phyloP scores from a whole-genome alignment of 768 basidiomycete genomes.

The Mycena sanguinolenta region DNA sequence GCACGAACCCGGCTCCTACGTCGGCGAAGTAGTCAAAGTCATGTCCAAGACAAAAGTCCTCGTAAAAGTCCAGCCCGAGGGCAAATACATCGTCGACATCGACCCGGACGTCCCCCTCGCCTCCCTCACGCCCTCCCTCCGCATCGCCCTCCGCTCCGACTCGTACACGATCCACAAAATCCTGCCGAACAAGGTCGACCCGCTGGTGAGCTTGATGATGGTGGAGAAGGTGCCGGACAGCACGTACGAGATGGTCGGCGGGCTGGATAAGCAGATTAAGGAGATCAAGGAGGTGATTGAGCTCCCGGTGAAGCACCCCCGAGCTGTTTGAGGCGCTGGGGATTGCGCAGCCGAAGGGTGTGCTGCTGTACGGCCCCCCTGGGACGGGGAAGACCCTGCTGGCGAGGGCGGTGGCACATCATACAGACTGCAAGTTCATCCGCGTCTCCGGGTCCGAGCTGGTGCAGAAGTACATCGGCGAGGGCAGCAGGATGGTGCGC shows the following conservation, averaged over 20 bases:
- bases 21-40: slow-evolving; percentile 97
- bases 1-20: slow-evolving; percentile 96
- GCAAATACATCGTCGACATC: slow-evolving; percentile 98
- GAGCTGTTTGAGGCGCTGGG: slow-evolving; percentile 97
- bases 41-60: slow-evolving; percentile 99
- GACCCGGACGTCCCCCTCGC: slow-evolving; percentile 88
- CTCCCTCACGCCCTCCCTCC: slow-evolving; percentile 85
- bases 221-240: slow-evolving; percentile 99
- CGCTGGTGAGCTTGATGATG: slow-evolving; percentile 99
- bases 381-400: slow-evolving; percentile 97
- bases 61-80: slow-evolving; percentile 98
- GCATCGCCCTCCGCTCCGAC: slow-evolving; percentile 96
- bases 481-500: slow-evolving; percentile 95
- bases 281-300: slow-evolving; percentile 98
- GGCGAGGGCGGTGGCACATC: slow-evolving; percentile 95
- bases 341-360: slow-evolving; percentile 97
- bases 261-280: slow-evolving; percentile 98
- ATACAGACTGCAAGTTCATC: slow-evolving; percentile 98
- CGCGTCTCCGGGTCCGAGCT: slow-evolving; percentile 94
- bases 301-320: slow-evolving; percentile 95
- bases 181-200: slow-evolving; percentile 97
- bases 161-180: slow-evolving; percentile 97
- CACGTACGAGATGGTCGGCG: slow-evolving; percentile 99
- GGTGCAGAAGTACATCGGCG: slow-evolving; percentile 98
- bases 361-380: slow-evolving; percentile 94